Evolutionary conservation across 257 asterid species (phyloP).

Genomic region (Nicotiana knightiana): DNA sequence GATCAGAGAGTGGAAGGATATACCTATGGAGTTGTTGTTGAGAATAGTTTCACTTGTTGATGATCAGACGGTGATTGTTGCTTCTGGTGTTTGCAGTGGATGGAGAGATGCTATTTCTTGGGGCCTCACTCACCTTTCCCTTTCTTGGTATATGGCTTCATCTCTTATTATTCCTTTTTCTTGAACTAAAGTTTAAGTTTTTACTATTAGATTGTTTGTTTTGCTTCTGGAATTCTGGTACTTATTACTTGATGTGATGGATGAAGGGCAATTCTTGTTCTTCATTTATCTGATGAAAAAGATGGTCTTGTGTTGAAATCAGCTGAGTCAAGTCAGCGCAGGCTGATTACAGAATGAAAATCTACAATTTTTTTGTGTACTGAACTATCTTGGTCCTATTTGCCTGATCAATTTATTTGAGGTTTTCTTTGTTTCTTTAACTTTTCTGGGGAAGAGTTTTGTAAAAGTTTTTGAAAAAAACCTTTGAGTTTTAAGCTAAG

Average conservation of each 20-base stretch:
- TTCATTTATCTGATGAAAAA: background rate
- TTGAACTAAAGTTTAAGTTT: background rate
- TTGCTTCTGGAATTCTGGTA: background rate
- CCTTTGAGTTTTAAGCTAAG: background rate
- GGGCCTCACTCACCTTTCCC: slow-evolving; percentile 74
- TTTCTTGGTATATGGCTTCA: slow-evolving; percentile 57
- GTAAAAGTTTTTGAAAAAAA: background rate
- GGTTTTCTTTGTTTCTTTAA: background rate
- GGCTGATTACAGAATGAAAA: background rate
- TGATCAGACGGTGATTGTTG: slow-evolving; percentile 81
- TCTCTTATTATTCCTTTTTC: background rate
- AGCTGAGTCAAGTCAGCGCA: background rate
- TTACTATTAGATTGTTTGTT: background rate
- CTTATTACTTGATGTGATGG: background rate
- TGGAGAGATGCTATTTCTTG: slow-evolving; percentile 95
- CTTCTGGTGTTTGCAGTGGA: slow-evolving; percentile 94
- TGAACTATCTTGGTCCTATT: background rate
- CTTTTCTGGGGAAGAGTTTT: background rate
- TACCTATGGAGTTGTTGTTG: slow-evolving; percentile 76
- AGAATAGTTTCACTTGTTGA: slow-evolving; percentile 74
- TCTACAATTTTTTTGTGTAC: background rate
- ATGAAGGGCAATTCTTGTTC: background rate
- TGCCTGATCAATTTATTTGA: background rate
- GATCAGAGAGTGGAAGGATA: slow-evolving; percentile 88
- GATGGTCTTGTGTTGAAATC: background rate